These are phyloP conservation scores for Metschnikowia peoriensis DNA, from an alignment of 805 yeast genomes.

Conservation along the genomic window DNA sequence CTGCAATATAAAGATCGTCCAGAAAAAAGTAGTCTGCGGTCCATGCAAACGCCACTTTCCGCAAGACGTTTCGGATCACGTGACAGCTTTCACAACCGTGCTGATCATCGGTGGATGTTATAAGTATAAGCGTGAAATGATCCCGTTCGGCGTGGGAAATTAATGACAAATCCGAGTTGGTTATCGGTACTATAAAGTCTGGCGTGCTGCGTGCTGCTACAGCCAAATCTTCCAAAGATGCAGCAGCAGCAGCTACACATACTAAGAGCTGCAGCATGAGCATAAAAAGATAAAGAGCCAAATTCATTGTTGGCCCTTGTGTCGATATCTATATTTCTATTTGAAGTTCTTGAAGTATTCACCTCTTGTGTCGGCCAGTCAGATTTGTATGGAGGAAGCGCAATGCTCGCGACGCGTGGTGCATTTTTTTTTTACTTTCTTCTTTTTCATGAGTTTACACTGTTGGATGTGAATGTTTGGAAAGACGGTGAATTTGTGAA, in stretches of 20 bases:
- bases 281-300: background rate
- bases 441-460: no score
- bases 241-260: background rate
- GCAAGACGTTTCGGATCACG: constrained; percentile 40
- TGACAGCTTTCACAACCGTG: constrained; percentile 50
- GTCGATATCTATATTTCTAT: no score
- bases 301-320: background rate
- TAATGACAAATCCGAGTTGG: constrained; percentile 11
- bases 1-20: constrained; percentile 43
- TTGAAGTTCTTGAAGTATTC: background rate
- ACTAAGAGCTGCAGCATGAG: background rate
- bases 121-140: constrained; percentile 48
- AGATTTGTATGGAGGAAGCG: background rate
- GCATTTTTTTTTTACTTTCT: background rate
- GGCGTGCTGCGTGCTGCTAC: constrained; percentile 8
- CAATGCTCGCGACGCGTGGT: background rate
- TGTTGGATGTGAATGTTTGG: no score
- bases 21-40: constrained; percentile 41
- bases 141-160: constrained; percentile 30
- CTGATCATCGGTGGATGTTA: constrained; percentile 48
- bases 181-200: constrained; percentile 11
- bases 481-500: no score
- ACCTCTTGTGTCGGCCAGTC: background rate
- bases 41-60: constrained; percentile 44
- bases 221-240: constrained; percentile 1